Base-by-base conservation (phyloP, 2,329 filamentous ascomycete species). In the Verticillium nubilum region DNA sequence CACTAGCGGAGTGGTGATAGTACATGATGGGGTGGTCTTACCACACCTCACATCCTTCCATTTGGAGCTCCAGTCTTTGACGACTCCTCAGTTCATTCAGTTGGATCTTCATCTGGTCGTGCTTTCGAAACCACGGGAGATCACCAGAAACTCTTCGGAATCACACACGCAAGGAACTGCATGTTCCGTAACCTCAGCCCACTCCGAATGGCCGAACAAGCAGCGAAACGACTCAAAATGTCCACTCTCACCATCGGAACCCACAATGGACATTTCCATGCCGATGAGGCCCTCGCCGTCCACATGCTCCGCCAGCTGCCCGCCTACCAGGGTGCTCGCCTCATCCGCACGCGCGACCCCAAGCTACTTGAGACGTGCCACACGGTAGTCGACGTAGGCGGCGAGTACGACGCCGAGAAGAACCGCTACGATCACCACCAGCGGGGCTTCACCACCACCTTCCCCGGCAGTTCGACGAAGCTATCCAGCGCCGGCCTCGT, bases 251-350 rank as follows among this genome's bases (percentile, higher is more conserved):
- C 61, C 67, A 96, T 97, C 72, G 95, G 93, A 71, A 99, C 95
- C 29, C 95, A 99, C 84, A 97, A 89, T 78, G 95, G 95, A 67
- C 92, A 97, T 81, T 99, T 99, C 84, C 95, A 99, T 80, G 95
- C 95, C 73, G 95, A 99, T 76, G 95, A 99, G 80, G 94, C 95
- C 62, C 86, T 99, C 52, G 95, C 95, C 60, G 93, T 99, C 65
- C 92, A 96, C 81, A 92, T 99, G 82, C 90, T 99, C 67, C 92
- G 92, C 65, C 85, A 90, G 60, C 89, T 98, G 19, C 94, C 95
- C 25, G 78, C 87, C 61, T 99, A 98, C 80, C 74, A 81, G 59
- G 77, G 83, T 66, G 88, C 92, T 27, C 73, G 81, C 52, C 88
- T 99, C 52, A 81, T 97, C 56, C 92, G 95, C 67, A 97, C 93